These are phyloP conservation scores for Torrubiellomyces zombiae DNA, from an alignment of 2,329 filamentous ascomycete species.

Conservation along the genomic window DNA sequence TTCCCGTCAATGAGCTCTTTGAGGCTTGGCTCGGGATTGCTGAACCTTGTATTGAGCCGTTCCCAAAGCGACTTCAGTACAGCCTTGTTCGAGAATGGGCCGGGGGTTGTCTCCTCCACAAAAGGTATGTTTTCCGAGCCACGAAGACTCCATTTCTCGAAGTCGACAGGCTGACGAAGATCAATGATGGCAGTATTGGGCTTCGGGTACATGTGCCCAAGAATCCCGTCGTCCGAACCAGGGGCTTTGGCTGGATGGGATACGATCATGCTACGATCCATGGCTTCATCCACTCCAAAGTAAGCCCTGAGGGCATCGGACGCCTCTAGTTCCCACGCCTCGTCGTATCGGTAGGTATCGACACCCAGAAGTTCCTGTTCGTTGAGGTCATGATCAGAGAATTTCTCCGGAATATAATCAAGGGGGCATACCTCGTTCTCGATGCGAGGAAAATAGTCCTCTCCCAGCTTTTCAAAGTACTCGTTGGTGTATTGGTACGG, in stretches of 20 bases:
- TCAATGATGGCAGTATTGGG: constrained; percentile 24
- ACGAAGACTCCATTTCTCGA: constrained; percentile 23
- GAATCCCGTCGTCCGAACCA: constrained; percentile 2
- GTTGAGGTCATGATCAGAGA: constrained; percentile 1
- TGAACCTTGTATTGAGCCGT: constrained; percentile 26
- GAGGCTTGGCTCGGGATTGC: constrained; percentile 8
- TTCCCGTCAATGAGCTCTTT: constrained; percentile 11
- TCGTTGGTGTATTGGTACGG: constrained; percentile 46
- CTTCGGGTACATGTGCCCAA: constrained; percentile 5
- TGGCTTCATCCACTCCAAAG: constrained; percentile 5
- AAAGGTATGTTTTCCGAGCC: constrained; percentile 28
- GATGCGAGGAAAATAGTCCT: constrained; percentile 30
- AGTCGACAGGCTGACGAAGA: constrained; percentile 25
- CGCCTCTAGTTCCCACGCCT: constrained; percentile 30
- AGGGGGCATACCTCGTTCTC: constrained; percentile 19
- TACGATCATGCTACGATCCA: constrained; percentile 4
- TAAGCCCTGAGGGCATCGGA: constrained; percentile 20
- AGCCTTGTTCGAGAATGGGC: constrained; percentile 28
- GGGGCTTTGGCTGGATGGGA: constrained; percentile 1
- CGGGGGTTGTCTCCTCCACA: constrained; percentile 15
- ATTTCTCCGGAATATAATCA: background rate
- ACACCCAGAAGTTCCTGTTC: constrained; percentile 26
- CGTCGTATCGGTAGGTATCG: constrained; percentile 35
- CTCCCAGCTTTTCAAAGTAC: constrained; percentile 39
- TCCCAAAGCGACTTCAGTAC: constrained; percentile 29